Evolutionary conservation across 306 rosid genomes (phyloP), one percentile per base, ranked within the genome.

Genomic region (Sicyos edulis): DNA sequence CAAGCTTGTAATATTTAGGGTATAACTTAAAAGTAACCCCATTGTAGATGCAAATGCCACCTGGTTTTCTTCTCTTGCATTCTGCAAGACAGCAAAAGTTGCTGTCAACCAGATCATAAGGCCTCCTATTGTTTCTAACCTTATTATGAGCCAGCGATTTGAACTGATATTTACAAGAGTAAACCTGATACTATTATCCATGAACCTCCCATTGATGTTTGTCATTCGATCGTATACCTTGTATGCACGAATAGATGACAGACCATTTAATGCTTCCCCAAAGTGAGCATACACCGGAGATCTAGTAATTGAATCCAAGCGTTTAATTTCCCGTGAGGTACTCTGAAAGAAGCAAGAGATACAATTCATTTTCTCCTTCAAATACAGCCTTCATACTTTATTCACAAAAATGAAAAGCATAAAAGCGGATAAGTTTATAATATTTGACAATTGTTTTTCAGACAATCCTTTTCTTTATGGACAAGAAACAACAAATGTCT

Each of bases 221-320:
- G 91, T 87, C 86, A 92, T 88, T 86, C 89, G 86, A 72, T 84
- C 91, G 79, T 86, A 88, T 3, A 91, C 92, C 78, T 89, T 85
- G 77, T 89, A 92, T 21, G 92, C 95, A 0, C 98, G 88, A 64
- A 92, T 88, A 73, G 85, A 81, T 34, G 92, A 78, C 70, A 89
- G 82, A 67, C 98, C 98, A 75, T 89, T 89, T 84, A 92, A 59
- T 37, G 95, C 81, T 88, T 92, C 98, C 53, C 96, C 98, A 75
- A 92, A 92, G 56, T 89, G 98, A 26, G 96, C 96, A 73, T 92
- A 92, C 78, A 89, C 82, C 26, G 98, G 98, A 61, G 98, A 92
- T 76, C 96, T 86, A 54, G 88, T 85, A 56, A 89, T 86, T 44
- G 96, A 88, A 79, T 86, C 89, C 92, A 92, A 65, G 70, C 96